These are phyloP conservation scores for Xylaria sp. DNA, from an alignment of 2,329 filamentous ascomycete species.

Conservation along the genomic window DNA sequence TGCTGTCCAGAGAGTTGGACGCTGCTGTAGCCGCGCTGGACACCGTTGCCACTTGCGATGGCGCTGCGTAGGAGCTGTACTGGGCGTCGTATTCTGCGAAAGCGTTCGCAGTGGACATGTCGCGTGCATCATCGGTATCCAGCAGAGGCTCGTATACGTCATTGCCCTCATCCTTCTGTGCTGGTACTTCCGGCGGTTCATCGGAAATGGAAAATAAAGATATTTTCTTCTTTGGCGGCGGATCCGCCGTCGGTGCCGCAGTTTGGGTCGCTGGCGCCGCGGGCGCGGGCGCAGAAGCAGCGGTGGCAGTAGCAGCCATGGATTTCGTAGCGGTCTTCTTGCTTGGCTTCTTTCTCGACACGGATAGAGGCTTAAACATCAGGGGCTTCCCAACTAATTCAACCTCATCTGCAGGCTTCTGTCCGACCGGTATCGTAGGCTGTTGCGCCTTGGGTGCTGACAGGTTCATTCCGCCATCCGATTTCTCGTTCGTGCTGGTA, in stretches of 20 bases:
- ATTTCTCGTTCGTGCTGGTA: slow-evolving; percentile 37
- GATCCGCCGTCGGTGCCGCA: slow-evolving; percentile 24
- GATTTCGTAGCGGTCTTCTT: slow-evolving; percentile 70
- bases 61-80: slow-evolving; percentile 28
- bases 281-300: slow-evolving; percentile 37
- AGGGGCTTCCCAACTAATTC: slow-evolving; percentile 81
- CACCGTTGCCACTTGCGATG: slow-evolving; percentile 45
- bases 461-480: slow-evolving; percentile 46
- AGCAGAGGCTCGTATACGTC: slow-evolving; percentile 66
- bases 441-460: slow-evolving; percentile 56
- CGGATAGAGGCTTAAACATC: slow-evolving; percentile 90
- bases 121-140: slow-evolving; percentile 42
- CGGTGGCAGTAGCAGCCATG: slow-evolving; percentile 9
- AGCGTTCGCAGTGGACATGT: slow-evolving; percentile 45
- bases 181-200: slow-evolving; percentile 51
- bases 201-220: slow-evolving; percentile 75
- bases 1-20: slow-evolving; percentile 69
- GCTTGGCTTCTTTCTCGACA: slow-evolving; percentile 77
- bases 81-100: slow-evolving; percentile 52
- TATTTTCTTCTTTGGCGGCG: slow-evolving; percentile 64
- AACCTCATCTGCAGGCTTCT: slow-evolving; percentile 70
- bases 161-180: slow-evolving; percentile 42
- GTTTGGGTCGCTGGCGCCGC: slow-evolving; percentile 35
- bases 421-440: slow-evolving; percentile 64
- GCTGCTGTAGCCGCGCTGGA: slow-evolving; percentile 43